These are phyloP conservation scores for Nevesoporus exiguus DNA, from an alignment of 768 basidiomycete genomes.

Conservation along the genomic window DNA sequence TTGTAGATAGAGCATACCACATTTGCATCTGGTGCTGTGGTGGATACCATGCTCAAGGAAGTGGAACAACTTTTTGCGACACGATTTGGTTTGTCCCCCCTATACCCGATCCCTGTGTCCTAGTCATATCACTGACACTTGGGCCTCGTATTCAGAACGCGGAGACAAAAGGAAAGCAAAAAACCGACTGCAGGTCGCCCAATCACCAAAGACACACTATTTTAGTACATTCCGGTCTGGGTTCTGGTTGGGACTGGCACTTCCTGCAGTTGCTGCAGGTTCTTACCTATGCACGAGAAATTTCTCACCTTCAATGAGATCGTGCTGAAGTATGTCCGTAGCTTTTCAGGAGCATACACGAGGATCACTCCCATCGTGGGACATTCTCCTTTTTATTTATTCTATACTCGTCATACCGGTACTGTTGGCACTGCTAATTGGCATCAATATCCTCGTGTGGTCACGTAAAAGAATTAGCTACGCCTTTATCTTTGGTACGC, in stretches of 20 bases:
- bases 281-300: conserved; percentile 46
- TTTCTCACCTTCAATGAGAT: not conserved
- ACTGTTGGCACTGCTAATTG: conserved; percentile 72
- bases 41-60: conserved; percentile 67
- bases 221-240: conserved; percentile 75
- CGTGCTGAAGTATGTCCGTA: conserved; percentile 25
- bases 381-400: conserved; percentile 75
- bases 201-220: conserved; percentile 56
- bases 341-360: conserved; percentile 54
- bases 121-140: not conserved
- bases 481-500: conserved; percentile 79
- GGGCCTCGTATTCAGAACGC: conserved; percentile 34
- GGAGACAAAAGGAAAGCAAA: conserved; percentile 82
- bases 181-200: conserved; percentile 55
- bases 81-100: conserved; percentile 60
- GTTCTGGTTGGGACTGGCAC: conserved; percentile 61
- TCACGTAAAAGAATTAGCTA: conserved; percentile 79
- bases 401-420: conserved; percentile 69
- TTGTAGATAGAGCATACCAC: conserved; percentile 60
- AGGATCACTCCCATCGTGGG: conserved; percentile 63
- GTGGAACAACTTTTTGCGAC: conserved; percentile 75
- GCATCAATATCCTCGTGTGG: conserved; percentile 80
- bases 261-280: conserved; percentile 68
- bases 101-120: not conserved
- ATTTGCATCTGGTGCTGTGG: conserved; percentile 59